Evolutionary conservation across 805 yeast genomes (phyloP).

Genomic region (Kuraishia capsulata): DNA sequence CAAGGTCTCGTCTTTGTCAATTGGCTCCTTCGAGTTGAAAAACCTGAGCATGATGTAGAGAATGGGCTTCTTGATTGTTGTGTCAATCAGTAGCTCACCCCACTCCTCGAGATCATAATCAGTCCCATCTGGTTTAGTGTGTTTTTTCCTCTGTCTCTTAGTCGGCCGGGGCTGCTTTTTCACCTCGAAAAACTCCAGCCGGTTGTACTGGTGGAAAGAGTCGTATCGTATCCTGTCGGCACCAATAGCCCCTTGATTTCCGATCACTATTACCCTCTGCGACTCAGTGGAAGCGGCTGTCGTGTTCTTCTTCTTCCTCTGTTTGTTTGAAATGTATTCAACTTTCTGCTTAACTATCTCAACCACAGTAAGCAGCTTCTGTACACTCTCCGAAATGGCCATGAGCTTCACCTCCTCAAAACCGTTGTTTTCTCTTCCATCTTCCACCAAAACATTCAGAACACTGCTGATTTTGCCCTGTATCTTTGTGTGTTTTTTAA

Average conservation of each 20-base stretch:
- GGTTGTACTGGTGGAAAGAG: slow-evolving; percentile 4
- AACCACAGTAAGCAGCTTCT: slow-evolving; percentile 18
- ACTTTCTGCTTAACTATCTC: slow-evolving; percentile 21
- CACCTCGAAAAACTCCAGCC: slow-evolving; percentile 1
- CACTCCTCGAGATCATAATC: not conserved
- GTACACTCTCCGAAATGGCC: slow-evolving; percentile 12
- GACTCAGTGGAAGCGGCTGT: not conserved
- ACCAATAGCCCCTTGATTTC: not conserved
- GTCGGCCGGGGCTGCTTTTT: not conserved
- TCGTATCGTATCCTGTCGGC: not conserved
- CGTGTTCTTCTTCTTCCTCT: not conserved
- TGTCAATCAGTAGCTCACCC: not conserved
- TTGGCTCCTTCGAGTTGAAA: not conserved
- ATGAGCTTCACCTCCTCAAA: slow-evolving; percentile 1
- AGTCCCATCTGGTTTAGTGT: not conserved
- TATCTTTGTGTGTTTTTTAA: slow-evolving; percentile 15
- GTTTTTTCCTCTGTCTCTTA: not conserved
- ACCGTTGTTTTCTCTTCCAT: not conserved
- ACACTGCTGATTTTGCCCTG: slow-evolving; percentile 10
- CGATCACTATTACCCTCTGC: not conserved
- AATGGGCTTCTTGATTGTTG: not conserved
- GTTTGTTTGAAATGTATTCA: not conserved
- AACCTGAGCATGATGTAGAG: not conserved
- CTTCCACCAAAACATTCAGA: slow-evolving; percentile 1
- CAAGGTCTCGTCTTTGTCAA: not conserved